Percentiles rank a stretch among this genome's conserved stretches.
phyloP scores from a whole-genome alignment of 306 rosid species.

The Dicorynia guianensis region DNA sequence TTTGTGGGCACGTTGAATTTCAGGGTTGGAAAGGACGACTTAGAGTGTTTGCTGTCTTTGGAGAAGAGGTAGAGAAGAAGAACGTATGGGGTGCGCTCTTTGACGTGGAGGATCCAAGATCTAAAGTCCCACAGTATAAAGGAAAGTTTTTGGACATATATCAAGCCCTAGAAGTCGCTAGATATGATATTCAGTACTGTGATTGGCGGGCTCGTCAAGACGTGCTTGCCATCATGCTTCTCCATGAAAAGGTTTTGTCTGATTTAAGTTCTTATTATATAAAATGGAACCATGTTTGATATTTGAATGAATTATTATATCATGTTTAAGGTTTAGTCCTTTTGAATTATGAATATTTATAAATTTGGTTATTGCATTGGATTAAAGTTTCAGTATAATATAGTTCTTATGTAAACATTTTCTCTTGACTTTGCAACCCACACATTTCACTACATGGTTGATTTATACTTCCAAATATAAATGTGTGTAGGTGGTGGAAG shows the following conservation, averaged over 20 bases:
- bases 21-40: slow-evolving; percentile 79
- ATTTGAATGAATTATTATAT: not conserved
- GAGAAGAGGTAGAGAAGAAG: slow-evolving; percentile 74
- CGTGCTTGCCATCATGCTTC: slow-evolving; percentile 90
- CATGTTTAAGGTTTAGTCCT: slow-evolving; percentile 1
- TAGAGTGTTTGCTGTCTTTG: slow-evolving; percentile 80
- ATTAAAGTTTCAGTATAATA: not conserved
- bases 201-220: slow-evolving; percentile 99
- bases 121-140: slow-evolving; percentile 68
- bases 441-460: not conserved
- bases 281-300: not conserved
- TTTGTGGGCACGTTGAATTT: slow-evolving; percentile 41
- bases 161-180: slow-evolving; percentile 92
- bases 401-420: not conserved
- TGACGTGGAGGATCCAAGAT: slow-evolving; percentile 96
- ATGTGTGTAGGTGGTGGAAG: slow-evolving; percentile 57
- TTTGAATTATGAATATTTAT: not conserved
- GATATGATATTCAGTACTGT: slow-evolving; percentile 83
- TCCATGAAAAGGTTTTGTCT: slow-evolving; percentile 84
- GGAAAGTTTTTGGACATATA: slow-evolving; percentile 79
- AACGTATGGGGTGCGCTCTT: slow-evolving; percentile 83
- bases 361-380: slow-evolving; percentile 9
- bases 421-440: not conserved
- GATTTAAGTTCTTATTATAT: slow-evolving; percentile 1
- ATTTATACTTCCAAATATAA: slow-evolving; percentile 6